These are phyloP conservation scores for Macrophomina pseudophaseolina DNA, from an alignment of 2,329 filamentous ascomycete genomes.

Conservation along the genomic window DNA sequence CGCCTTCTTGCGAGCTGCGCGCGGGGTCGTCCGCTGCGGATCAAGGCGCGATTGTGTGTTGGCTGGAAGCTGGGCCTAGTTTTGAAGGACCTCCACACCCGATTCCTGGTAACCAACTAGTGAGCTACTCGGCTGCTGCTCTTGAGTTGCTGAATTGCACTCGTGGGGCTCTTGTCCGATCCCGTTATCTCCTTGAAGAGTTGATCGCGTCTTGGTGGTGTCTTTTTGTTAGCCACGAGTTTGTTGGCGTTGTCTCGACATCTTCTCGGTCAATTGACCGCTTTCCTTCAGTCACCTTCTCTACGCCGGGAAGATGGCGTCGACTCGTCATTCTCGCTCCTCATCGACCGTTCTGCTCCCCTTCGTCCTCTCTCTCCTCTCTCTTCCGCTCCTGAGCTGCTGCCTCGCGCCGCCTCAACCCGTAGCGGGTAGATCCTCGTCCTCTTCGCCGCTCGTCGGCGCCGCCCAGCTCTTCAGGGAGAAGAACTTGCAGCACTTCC, in stretches of 20 bases:
- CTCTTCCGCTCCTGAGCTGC: background rate
- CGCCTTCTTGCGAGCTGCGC: background rate
- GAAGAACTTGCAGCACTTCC: background rate
- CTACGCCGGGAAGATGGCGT: background rate
- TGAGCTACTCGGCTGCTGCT: no score
- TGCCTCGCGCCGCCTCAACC: background rate
- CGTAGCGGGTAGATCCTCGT: background rate
- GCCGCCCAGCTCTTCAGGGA: background rate
- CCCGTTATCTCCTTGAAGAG: no score
- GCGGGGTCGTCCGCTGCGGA: background rate
- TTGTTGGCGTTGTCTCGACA: background rate
- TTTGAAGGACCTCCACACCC: no score
- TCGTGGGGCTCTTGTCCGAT: no score
- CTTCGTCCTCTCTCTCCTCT: background rate
- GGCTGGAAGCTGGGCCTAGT: no score
- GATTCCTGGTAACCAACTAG: no score
- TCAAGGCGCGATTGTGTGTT: no score
- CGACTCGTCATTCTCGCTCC: background rate
- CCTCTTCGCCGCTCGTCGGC: background rate
- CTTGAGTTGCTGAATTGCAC: no score
- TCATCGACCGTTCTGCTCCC: background rate
- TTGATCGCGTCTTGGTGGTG: background rate
- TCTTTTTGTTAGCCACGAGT: background rate
- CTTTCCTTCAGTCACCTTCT: no score
- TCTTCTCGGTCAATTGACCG: no score